Percentiles rank a stretch among this genome's conserved stretches.
phyloP scores from a whole-genome alignment of 345 rosid species.

The Punica granatum region DNA sequence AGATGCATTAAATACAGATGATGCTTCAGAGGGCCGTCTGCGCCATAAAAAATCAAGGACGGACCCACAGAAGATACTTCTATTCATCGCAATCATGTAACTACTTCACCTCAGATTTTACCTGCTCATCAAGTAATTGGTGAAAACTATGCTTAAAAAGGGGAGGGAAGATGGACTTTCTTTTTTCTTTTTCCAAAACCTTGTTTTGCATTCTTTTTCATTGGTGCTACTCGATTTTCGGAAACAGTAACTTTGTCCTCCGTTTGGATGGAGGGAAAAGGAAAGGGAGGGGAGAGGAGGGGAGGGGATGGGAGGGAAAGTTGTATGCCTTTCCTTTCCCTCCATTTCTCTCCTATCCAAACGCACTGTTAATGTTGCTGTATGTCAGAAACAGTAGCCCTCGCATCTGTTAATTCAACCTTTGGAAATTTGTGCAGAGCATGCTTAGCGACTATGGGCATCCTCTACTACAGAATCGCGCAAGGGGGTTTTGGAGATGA shows the following conservation, averaged over 20 bases:
- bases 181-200: background rate
- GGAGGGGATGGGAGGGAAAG: too few relatives aligned
- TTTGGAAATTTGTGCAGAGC: slow-evolving; percentile 52
- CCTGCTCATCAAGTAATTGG: background rate
- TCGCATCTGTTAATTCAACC: too few relatives aligned
- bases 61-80: slow-evolving; percentile 87
- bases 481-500: slow-evolving; percentile 62
- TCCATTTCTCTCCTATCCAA: too few relatives aligned
- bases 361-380: too few relatives aligned
- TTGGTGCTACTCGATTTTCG: background rate
- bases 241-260: background rate
- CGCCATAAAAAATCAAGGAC: slow-evolving; percentile 66
- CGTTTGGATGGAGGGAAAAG: too few relatives aligned
- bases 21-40: slow-evolving; percentile 62
- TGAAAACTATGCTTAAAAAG: background rate
- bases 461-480: slow-evolving; percentile 90
- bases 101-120: slow-evolving; percentile 11
- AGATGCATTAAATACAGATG: slow-evolving; percentile 59
- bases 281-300: too few relatives aligned
- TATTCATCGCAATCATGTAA: slow-evolving; percentile 88
- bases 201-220: background rate
- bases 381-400: too few relatives aligned
- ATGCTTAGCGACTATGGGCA: slow-evolving; percentile 96
- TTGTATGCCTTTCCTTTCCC: too few relatives aligned
- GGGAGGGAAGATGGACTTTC: too few relatives aligned